Evolutionary conservation across 176 grass and related monocot species (phyloP), one percentile per base, ranked within the genome.

Genomic region (Dactylis glomerata): DNA sequence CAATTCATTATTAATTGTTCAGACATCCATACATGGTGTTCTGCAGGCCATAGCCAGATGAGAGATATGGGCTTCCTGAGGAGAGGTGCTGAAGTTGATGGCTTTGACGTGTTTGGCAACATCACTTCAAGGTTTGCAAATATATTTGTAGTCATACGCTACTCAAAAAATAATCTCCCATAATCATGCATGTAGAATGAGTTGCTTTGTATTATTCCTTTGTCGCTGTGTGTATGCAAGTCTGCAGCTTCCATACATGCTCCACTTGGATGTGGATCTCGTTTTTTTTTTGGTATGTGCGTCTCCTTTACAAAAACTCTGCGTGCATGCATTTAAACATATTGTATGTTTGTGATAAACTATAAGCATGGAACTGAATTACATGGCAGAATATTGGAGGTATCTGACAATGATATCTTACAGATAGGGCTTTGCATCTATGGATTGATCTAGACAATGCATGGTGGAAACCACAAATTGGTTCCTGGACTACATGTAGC

Each of bases 61-160:
- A 91, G 68, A 68, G 81, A 87, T 24, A 91, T 84, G 81, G 40
- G 84, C 49, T 91, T 91, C 74, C 75, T 87, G 49, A 66, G 76
- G 68, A 87, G 81, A 58, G 61, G 19, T 58, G 62, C 46, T 68
- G 75, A 67, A 83, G 1, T 84, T 38, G 62, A 87, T 69, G 57
- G 49, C 23, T 87, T 87, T 68, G 75, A 83, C 50, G 40, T 55
- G 68, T 80, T 84, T 50, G 73, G 27, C 38, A 65, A 51, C 66
- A 50, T 34, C 14, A 68, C 49, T 80, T 73, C 41, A 75, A 91
- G 89, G 89, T 91, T 83, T 61, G 89, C n/a, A 31, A 58, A 65
- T 75, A 74, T 41, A 65, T 68, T 46, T 16, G 3, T 2, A 78
- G 28, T 12, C 14, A 10, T 11, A 33, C 27, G 42, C 10, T 68